Percentiles rank a stretch among this genome's conserved stretches.
These are phyloP conservation scores for Choanephora cucurbitarum DNA, from an alignment of 371 early-diverging fungal genomes.

Conservation along the genomic window DNA sequence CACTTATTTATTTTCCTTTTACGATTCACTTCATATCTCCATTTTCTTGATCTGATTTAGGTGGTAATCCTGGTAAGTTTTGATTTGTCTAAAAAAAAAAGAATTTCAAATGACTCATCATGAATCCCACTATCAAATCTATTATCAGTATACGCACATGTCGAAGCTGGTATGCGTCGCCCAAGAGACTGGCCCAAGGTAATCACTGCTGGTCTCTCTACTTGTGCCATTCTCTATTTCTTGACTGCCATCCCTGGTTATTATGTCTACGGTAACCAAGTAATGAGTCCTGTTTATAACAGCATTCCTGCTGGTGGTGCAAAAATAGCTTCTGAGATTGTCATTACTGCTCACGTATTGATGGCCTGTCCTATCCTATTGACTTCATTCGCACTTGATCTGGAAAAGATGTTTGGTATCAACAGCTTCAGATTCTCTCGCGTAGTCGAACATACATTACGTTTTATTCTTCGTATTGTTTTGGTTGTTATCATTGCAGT, in stretches of 20 bases:
- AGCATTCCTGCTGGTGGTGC: slow-evolving; percentile 68
- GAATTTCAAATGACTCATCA: background rate
- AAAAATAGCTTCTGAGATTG: slow-evolving; percentile 65
- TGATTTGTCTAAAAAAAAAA: too few species aligned
- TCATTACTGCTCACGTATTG: slow-evolving; percentile 82
- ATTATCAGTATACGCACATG: slow-evolving; percentile 51
- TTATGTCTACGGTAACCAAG: slow-evolving; percentile 75
- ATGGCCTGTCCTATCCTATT: slow-evolving; percentile 81
- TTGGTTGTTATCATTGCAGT: slow-evolving; percentile 46
- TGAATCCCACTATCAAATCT: background rate
- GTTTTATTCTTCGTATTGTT: slow-evolving; percentile 45
- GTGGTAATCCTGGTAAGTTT: slow-evolving; percentile 22
- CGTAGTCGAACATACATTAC: slow-evolving; percentile 38
- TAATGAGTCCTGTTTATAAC: slow-evolving; percentile 73
- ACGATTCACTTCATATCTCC: background rate
- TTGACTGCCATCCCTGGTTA: slow-evolving; percentile 80
- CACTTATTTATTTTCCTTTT: background rate
- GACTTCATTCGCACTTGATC: slow-evolving; percentile 78
- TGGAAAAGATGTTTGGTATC: slow-evolving; percentile 58
- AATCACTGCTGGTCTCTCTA: slow-evolving; percentile 64
- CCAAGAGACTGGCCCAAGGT: slow-evolving; percentile 79
- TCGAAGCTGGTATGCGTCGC: slow-evolving; percentile 80
- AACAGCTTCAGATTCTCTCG: slow-evolving; percentile 29
- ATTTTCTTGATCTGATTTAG: slow-evolving; percentile 8
- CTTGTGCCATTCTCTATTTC: slow-evolving; percentile 75